Evolutionary conservation across 2,329 filamentous ascomycete species (phyloP).

Genomic region (Clonostachys rhizophaga): DNA sequence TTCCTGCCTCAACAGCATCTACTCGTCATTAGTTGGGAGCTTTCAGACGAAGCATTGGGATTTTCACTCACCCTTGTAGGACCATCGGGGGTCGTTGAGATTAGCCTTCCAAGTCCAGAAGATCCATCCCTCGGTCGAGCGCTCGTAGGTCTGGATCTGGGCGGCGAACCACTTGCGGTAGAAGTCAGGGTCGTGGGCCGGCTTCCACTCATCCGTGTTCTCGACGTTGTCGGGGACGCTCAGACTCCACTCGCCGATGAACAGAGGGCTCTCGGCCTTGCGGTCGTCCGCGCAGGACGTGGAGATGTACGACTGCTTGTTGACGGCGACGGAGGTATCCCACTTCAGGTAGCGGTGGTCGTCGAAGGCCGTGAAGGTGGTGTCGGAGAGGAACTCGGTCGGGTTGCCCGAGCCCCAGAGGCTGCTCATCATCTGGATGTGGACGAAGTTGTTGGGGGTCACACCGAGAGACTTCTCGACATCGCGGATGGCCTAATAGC

Average conservation of each 20-base stretch:
- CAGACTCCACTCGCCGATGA: constrained; percentile 57
- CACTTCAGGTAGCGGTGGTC: constrained; percentile 57
- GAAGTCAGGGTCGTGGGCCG: constrained; percentile 33
- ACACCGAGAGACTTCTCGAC: constrained; percentile 40
- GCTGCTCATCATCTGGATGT: constrained; percentile 15
- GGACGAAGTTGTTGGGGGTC: constrained; percentile 33
- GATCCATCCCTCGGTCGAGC: constrained; percentile 42
- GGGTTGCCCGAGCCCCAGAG: constrained; percentile 52
- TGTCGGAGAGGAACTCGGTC: constrained; percentile 32
- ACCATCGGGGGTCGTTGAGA: constrained; percentile 1
- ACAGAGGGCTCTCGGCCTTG: constrained; percentile 25
- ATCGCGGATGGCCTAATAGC: constrained; percentile 32
- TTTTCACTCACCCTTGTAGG: constrained; percentile 1
- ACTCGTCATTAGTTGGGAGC: background rate
- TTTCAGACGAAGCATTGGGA: background rate
- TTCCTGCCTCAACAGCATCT: constrained; percentile 1
- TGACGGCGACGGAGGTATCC: constrained; percentile 32
- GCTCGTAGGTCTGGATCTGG: constrained; percentile 50
- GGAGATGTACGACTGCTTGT: constrained; percentile 42
- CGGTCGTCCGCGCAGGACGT: constrained; percentile 44
- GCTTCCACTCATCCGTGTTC: constrained; percentile 29
- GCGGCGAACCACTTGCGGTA: constrained; percentile 54
- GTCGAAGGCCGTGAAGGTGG: constrained; percentile 45
- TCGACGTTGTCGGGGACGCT: constrained; percentile 43
- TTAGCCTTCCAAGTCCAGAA: constrained; percentile 57